Evolutionary conservation across 441 rosid genomes (phyloP).

Genomic region (Pelargonium australe): DNA sequence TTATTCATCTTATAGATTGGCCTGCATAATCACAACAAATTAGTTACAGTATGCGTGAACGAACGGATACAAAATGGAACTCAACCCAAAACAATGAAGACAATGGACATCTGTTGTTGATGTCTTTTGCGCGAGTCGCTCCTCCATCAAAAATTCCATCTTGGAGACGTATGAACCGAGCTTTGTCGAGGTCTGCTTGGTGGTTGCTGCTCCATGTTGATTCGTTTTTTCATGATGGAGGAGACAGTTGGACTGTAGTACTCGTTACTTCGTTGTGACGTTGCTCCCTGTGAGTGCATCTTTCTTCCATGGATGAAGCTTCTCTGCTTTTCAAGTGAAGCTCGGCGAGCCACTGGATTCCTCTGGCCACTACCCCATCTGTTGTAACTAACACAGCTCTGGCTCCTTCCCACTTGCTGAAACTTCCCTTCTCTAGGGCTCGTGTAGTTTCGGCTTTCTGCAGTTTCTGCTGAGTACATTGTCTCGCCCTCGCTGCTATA

Average conservation of each 20-base stretch:
- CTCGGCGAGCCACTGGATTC: slow-evolving; percentile 41
- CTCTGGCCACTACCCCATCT: slow-evolving; percentile 62
- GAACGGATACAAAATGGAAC: too few species aligned
- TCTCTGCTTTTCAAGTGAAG: slow-evolving; percentile 61
- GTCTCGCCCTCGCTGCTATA: slow-evolving; percentile 88
- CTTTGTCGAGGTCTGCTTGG: slow-evolving; percentile 33
- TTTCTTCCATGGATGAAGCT: slow-evolving; percentile 69
- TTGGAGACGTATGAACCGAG: slow-evolving; percentile 66
- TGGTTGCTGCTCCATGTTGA: slow-evolving; percentile 38
- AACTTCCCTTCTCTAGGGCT: slow-evolving; percentile 64
- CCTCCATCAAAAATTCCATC: slow-evolving; percentile 62
- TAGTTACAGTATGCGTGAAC: too few species aligned
- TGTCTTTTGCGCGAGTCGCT: too few species aligned
- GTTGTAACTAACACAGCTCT: slow-evolving; percentile 70
- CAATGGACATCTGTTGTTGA: too few species aligned
- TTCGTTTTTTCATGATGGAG: slow-evolving; percentile 80
- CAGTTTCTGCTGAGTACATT: slow-evolving; percentile 97
- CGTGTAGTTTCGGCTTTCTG: slow-evolving; percentile 83
- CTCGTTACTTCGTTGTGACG: slow-evolving; percentile 87
- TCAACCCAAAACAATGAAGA: too few species aligned
- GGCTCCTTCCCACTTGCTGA: slow-evolving; percentile 81
- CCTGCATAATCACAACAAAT: too few species aligned
- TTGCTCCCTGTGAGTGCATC: slow-evolving; percentile 66
- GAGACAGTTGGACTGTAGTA: slow-evolving; percentile 85
- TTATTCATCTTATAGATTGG: too few species aligned